Base-by-base conservation (phyloP, 2,329 filamentous ascomycete genomes). In the Diaporthe caulivora region DNA sequence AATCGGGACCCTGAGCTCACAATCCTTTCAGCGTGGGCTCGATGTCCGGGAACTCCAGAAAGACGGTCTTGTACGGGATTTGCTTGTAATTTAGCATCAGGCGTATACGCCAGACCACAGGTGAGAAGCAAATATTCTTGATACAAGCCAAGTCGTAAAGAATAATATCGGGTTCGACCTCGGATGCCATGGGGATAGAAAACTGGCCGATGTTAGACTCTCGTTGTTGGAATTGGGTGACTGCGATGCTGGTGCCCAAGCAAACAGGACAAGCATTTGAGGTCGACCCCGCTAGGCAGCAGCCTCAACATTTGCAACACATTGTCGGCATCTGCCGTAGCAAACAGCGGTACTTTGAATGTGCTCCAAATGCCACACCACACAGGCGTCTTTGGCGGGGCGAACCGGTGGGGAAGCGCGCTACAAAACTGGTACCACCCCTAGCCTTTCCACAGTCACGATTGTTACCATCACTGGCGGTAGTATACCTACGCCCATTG, bases 141-240 rank as follows among this genome's bases (percentile, higher is more conserved):
- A 69, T 58, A 55, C 69, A 71, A 18, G 73, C 68, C 15, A 70
- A 62, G 17, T 74, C 64, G 31, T 70, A 72, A 21, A 54, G 71
- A 67, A 60, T 37, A 72, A 60, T 70, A 60, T 34, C 69, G 29
- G 58, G 74, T 21, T 13, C 69, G 29, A 34, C 44, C 54, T 65
- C 60, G 8, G 60, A 65, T 2, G 26, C 18, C 60, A 42, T 57
- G 21, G 15, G 7, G 26, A 31, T 34, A 60, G 47, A 67, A 60
- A 7, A 57, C 1, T 62, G 55, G 34, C 5, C 37, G 49, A 18
- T 21, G 21, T n/a, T 40, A 3, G n/a, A 5, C 11, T n/a, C 21
- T 26, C 40, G 9, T 64, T 15, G 10, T 10, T 49, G 29, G 7
- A 4, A n/a, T 2, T 11, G 24, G 24, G 15, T 21, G 26, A 34